Evolutionary conservation across 331 rosid species (phyloP).

Genomic region (Ulmus americana): DNA sequence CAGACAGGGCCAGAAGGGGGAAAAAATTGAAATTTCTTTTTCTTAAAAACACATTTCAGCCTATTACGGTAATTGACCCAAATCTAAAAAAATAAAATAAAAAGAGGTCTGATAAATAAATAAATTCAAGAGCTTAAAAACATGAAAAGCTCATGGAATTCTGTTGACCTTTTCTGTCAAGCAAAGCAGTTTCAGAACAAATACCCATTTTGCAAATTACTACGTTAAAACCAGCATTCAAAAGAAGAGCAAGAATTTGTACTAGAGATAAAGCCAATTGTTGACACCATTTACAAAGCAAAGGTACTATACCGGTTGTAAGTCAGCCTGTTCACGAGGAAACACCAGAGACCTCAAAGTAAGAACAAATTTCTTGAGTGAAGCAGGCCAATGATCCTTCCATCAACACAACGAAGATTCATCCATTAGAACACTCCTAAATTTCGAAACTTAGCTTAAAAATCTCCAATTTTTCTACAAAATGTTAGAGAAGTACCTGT

Average conservation of each 20-base stretch:
- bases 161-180: too few species aligned
- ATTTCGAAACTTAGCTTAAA: not conserved
- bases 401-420: slow-evolving; percentile 9
- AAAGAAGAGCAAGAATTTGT: not conserved
- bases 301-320: slow-evolving; percentile 42
- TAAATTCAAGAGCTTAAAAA: too few species aligned
- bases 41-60: too few species aligned
- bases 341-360: slow-evolving; percentile 57
- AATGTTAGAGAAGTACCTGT: slow-evolving; percentile 38
- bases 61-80: too few species aligned
- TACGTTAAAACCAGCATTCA: too few species aligned
- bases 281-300: slow-evolving; percentile 1
- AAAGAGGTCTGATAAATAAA: too few species aligned
- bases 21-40: too few species aligned
- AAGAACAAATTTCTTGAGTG: slow-evolving; percentile 50
- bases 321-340: slow-evolving; percentile 53
- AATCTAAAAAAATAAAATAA: too few species aligned
- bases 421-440: not conserved
- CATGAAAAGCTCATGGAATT: too few species aligned
- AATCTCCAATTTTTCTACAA: not conserved
- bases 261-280: not conserved
- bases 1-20: too few species aligned
- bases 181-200: too few species aligned
- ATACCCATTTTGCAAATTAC: too few species aligned
- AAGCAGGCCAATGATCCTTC: slow-evolving; percentile 76